phyloP scores from a whole-genome alignment of 164 flowering plant genomes.

The Magnolia sinica region DNA sequence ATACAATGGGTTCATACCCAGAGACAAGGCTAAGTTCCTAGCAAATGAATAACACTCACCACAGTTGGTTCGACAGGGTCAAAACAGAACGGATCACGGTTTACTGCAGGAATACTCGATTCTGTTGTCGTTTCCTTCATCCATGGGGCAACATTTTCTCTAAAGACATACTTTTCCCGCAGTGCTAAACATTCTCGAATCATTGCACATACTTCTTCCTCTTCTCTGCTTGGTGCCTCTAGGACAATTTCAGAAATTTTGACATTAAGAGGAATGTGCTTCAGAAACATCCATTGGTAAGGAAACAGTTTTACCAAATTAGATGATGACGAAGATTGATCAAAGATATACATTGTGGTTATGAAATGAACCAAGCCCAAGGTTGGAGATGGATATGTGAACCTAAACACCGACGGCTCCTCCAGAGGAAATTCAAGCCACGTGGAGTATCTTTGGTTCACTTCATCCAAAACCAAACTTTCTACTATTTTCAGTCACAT shows the following conservation, averaged over 20 bases:
- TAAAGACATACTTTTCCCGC: constrained; percentile 54
- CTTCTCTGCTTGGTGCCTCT: constrained; percentile 53
- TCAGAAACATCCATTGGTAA: background rate
- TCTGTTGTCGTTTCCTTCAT: constrained; percentile 23
- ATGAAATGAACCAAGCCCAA: too few species aligned
- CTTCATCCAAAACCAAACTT: too few species aligned
- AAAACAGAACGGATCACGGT: constrained; percentile 50
- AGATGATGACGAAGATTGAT: background rate
- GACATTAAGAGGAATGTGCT: background rate
- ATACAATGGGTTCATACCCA: background rate
- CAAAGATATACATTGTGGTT: background rate
- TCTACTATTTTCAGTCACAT: too few species aligned
- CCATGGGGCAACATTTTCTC: constrained; percentile 62
- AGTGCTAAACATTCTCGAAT: constrained; percentile 56
- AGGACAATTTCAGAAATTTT: constrained; percentile 7
- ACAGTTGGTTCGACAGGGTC: constrained; percentile 43
- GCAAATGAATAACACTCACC: constrained; percentile 32
- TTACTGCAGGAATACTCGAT: constrained; percentile 17
- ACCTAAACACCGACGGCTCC: too few species aligned
- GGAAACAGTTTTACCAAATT: background rate
- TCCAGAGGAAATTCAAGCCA: too few species aligned
- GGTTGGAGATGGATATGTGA: too few species aligned
- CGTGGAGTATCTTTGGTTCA: too few species aligned
- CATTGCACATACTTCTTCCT: constrained; percentile 57
- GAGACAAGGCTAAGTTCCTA: background rate